Evolutionary conservation across 192 early-diverging fungal species (phyloP).

Genomic region (Coemansia sp.): DNA sequence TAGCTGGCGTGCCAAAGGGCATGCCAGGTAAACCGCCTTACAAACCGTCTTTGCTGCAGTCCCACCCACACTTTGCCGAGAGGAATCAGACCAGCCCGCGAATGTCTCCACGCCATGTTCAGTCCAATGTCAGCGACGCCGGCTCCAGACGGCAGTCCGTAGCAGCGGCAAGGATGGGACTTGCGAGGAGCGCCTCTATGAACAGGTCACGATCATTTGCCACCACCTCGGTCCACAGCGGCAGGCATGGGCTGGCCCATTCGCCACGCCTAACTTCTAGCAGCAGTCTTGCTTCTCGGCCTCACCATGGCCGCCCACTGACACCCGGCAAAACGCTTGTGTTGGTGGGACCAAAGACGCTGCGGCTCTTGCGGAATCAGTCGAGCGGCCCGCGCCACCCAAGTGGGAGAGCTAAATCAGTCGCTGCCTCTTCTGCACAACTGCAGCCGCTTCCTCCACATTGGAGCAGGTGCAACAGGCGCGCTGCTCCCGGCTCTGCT

Average conservation of each 20-base stretch:
- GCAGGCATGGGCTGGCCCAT: neutral
- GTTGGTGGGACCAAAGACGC: neutral
- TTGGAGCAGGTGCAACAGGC: conserved; percentile 20
- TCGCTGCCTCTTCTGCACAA: neutral
- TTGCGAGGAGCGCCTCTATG: neutral
- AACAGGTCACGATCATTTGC: neutral
- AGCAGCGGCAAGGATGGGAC: neutral
- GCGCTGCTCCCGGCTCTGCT: neutral
- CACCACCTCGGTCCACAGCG: neutral
- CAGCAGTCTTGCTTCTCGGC: neutral
- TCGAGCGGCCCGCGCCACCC: neutral
- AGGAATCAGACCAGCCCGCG: neutral
- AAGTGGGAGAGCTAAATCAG: neutral
- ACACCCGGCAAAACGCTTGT: neutral
- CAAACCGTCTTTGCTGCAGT: neutral
- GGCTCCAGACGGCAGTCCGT: neutral
- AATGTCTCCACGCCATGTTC: neutral
- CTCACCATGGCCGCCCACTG: neutral
- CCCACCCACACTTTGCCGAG: neutral
- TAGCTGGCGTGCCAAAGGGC: neutral
- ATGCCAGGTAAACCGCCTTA: neutral
- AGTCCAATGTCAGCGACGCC: neutral
- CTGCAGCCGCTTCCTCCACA: conserved; percentile 18
- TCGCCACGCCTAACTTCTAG: neutral
- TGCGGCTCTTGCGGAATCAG: neutral